phyloP scores from a whole-genome alignment of 176 grass and related monocot species.

The Themeda triandra region DNA sequence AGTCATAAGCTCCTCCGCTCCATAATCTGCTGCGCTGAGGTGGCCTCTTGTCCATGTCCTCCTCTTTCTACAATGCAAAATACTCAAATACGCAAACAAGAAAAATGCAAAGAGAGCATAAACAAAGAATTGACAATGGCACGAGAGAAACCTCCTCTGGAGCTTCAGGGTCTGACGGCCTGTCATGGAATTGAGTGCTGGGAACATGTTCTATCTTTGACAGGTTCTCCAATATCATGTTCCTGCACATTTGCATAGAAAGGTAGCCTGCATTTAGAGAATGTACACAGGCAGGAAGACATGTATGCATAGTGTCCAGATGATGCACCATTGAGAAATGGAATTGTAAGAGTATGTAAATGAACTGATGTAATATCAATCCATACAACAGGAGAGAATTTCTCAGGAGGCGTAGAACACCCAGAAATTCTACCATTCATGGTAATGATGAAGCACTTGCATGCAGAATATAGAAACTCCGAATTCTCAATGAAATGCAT shows the following conservation, averaged over 20 bases:
- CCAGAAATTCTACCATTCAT: not conserved
- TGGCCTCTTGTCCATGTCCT: slow-evolving; percentile 62
- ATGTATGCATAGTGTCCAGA: not conserved
- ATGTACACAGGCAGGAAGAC: not conserved
- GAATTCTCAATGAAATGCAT: slow-evolving; percentile 19
- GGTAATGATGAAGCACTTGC: not conserved
- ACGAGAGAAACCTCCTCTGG: slow-evolving; percentile 57
- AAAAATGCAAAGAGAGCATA: slow-evolving; percentile 19
- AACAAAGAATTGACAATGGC: not conserved
- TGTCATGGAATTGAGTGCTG: slow-evolving; percentile 76
- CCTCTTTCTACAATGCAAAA: slow-evolving; percentile 60
- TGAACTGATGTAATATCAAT: not conserved
- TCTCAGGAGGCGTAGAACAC: not conserved
- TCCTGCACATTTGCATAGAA: slow-evolving; percentile 49
- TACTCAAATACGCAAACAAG: slow-evolving; percentile 26
- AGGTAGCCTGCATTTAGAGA: not conserved
- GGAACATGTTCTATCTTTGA: slow-evolving; percentile 80
- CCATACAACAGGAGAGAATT: not conserved
- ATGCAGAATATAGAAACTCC: not conserved
- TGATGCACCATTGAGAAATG: not conserved
- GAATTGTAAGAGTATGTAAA: slow-evolving; percentile 6
- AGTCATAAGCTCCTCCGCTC: slow-evolving; percentile 67
- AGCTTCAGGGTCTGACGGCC: slow-evolving; percentile 63
- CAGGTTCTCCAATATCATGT: slow-evolving; percentile 66
- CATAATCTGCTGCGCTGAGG: slow-evolving; percentile 61